These are phyloP conservation scores for Vishniacozyma victoriae DNA, from an alignment of 768 basidiomycete genomes.

Conservation along the genomic window DNA sequence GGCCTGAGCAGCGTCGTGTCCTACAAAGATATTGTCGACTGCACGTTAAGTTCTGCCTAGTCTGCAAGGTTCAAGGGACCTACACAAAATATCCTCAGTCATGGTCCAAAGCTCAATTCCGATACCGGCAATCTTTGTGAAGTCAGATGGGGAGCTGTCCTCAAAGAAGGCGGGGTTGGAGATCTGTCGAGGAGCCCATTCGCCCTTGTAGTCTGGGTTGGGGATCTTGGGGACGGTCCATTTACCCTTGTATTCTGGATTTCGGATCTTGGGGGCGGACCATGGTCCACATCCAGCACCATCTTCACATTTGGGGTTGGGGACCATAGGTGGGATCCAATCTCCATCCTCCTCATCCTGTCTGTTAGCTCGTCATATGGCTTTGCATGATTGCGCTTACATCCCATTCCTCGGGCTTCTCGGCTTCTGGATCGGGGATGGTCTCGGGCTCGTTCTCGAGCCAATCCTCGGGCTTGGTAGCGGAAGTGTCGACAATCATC, in stretches of 20 bases:
- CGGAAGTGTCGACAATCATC: slow-evolving; percentile 80
- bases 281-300: slow-evolving; percentile 94
- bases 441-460: slow-evolving; percentile 75
- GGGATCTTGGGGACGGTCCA: slow-evolving; percentile 92
- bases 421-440: slow-evolving; percentile 74
- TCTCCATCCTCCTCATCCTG: slow-evolving; percentile 95
- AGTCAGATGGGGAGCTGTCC: slow-evolving; percentile 72
- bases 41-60: slow-evolving; percentile 43
- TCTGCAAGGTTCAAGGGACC: slow-evolving; percentile 3
- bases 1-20: slow-evolving; percentile 81
- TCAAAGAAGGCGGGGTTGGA: slow-evolving; percentile 86
- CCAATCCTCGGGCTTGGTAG: slow-evolving; percentile 90
- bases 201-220: slow-evolving; percentile 96
- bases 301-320: slow-evolving; percentile 83
- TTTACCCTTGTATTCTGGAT: slow-evolving; percentile 95
- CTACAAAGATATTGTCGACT: slow-evolving; percentile 66
- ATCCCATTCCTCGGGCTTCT: slow-evolving; percentile 99
- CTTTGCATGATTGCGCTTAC: slow-evolving; percentile 15
- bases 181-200: slow-evolving; percentile 87
- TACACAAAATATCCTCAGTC: slow-evolving; percentile 56
- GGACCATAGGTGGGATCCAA: slow-evolving; percentile 84
- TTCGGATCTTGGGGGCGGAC: slow-evolving; percentile 82
- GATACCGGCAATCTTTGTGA: slow-evolving; percentile 86
- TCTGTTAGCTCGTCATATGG: background rate
- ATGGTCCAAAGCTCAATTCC: slow-evolving; percentile 99